phyloP scores from a whole-genome alignment of 78 protist genomes.

The Polysphondylium violaceum region DNA sequence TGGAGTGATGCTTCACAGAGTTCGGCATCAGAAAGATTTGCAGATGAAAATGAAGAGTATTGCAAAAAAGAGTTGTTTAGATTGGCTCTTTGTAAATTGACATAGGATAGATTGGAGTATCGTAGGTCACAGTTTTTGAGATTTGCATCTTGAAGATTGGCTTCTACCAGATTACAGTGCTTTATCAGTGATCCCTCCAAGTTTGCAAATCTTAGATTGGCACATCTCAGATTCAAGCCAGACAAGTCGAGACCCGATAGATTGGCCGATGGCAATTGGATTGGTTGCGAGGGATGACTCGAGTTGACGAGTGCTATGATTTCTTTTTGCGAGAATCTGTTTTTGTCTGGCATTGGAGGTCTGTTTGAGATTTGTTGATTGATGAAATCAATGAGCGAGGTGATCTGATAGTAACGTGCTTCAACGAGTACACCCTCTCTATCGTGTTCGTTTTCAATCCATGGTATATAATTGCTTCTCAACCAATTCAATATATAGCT shows the following conservation, averaged over 20 bases:
- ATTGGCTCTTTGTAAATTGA: conserved; percentile 35
- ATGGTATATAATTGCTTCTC: conserved; percentile 21
- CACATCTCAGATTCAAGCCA: conserved; percentile 36
- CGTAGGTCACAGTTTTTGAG: conserved; percentile 59
- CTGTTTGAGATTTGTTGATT: neutral
- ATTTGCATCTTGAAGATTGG: conserved; percentile 62
- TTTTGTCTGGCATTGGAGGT: neutral
- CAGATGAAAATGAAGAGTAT: conserved; percentile 28
- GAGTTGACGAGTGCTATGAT: conserved; percentile 27
- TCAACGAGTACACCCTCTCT: conserved; percentile 31
- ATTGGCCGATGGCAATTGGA: conserved; percentile 50
- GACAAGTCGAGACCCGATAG: conserved; percentile 49
- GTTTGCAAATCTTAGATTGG: conserved; percentile 62
- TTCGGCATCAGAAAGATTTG: conserved; percentile 69
- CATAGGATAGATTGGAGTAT: conserved; percentile 40
- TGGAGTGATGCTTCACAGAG: conserved; percentile 52
- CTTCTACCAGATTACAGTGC: conserved; percentile 28
- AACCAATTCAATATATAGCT: conserved; percentile 67
- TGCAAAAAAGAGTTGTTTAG: conserved; percentile 59
- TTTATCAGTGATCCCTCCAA: conserved; percentile 53
- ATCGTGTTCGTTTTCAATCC: neutral
- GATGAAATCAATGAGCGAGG: conserved; percentile 16
- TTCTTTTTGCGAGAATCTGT: conserved; percentile 55
- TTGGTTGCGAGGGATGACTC: conserved; percentile 4
- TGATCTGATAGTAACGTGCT: conserved; percentile 46